Conservation (phyloP, 1,284 basidiomycete species). For the Sutorius eximius region DNA sequence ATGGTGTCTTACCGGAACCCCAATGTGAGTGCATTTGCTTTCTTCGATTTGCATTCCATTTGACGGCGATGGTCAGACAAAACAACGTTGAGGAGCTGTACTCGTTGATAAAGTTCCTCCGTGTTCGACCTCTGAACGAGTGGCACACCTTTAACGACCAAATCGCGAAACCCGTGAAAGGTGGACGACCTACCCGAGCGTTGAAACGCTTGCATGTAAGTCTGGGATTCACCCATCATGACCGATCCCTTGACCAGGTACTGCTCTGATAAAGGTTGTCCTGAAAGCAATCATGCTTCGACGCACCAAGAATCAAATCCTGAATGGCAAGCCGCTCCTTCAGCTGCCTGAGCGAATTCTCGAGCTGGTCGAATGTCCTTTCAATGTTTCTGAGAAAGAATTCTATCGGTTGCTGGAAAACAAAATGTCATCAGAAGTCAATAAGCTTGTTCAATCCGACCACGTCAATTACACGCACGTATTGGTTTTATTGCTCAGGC, state of each 20-base stretch:
- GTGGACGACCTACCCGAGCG: conserved; percentile 64
- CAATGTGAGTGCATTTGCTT: conserved; percentile 60
- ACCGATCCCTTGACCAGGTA: background rate
- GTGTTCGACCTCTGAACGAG: conserved; percentile 80
- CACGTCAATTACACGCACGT: conserved; percentile 82
- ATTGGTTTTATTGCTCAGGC: conserved; percentile 78
- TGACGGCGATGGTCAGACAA: conserved; percentile 46
- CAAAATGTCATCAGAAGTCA: conserved; percentile 72
- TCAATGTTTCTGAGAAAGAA: conserved; percentile 70
- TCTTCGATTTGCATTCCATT: background rate
- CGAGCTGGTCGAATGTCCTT: conserved; percentile 71
- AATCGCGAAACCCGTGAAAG: conserved; percentile 81
- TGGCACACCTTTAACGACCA: conserved; percentile 78
- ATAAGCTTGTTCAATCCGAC: conserved; percentile 62
- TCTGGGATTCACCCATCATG: background rate
- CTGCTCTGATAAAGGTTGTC: conserved; percentile 54
- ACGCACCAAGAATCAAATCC: conserved; percentile 77
- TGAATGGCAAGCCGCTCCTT: conserved; percentile 88
- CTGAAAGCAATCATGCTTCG: conserved; percentile 89
- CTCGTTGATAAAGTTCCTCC: conserved; percentile 87
- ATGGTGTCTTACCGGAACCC: conserved; percentile 91
- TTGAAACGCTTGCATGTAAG: conserved; percentile 82
- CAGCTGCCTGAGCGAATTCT: conserved; percentile 78
- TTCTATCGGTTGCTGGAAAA: conserved; percentile 83
- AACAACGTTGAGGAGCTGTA: conserved; percentile 91